Conservation (phyloP, 257 asterid species). For the Plantago major region DNA sequence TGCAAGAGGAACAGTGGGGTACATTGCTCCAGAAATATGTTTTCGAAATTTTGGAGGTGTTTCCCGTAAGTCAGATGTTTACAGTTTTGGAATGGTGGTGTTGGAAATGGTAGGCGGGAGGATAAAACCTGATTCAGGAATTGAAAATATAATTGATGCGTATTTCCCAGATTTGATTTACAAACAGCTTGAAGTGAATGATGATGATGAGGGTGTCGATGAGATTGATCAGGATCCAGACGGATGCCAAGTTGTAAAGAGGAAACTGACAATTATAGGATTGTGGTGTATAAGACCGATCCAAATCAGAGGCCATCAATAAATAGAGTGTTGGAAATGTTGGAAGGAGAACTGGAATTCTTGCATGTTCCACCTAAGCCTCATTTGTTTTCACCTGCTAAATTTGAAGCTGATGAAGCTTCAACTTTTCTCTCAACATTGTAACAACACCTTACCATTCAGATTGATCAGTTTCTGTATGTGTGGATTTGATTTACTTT, state of each 20-base stretch:
- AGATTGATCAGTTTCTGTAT: too few relatives aligned
- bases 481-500: too few relatives aligned
- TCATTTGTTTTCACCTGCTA: constrained; percentile 14
- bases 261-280: constrained; percentile 15
- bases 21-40: constrained; percentile 18
- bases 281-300: constrained; percentile 30
- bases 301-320: constrained; percentile 20
- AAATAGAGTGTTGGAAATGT: constrained; percentile 23
- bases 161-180: constrained; percentile 3
- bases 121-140: not conserved
- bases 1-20: constrained; percentile 11
- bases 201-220: constrained; percentile 13
- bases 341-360: constrained; percentile 17
- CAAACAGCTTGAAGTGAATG: constrained; percentile 3
- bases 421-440: not conserved
- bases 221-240: not conserved
- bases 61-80: constrained; percentile 12
- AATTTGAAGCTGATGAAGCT: not conserved
- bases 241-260: not conserved
- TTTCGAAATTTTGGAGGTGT: constrained; percentile 30
- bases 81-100: constrained; percentile 10
- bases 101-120: constrained; percentile 7
- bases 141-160: not conserved
- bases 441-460: too few relatives aligned
- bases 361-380: constrained; percentile 24